These are phyloP conservation scores for Ophiorrhiza pumila DNA, from an alignment of 257 asterid species.

Conservation along the genomic window DNA sequence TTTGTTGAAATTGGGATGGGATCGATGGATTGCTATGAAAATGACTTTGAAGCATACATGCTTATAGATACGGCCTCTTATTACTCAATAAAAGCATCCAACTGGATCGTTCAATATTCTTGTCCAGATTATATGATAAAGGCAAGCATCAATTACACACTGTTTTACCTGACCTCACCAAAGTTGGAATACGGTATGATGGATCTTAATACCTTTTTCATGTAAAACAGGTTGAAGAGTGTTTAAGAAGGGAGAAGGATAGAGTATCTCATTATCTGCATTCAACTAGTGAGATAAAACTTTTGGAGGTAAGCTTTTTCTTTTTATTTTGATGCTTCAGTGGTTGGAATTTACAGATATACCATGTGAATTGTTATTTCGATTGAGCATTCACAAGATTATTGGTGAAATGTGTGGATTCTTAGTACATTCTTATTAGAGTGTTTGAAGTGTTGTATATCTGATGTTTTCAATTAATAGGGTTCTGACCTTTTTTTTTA, in stretches of 20 bases:
- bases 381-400: not conserved
- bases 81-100: conserved; percentile 60
- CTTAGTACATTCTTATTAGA: not conserved
- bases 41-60: conserved; percentile 45
- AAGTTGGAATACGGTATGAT: not conserved
- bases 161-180: not conserved
- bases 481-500: not conserved
- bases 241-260: conserved; percentile 52
- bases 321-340: not conserved
- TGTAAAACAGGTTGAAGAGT: conserved; percentile 45
- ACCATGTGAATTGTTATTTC: not conserved
- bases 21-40: conserved; percentile 33
- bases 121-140: conserved; percentile 64
- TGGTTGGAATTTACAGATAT: not conserved
- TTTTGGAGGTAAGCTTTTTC: conserved; percentile 41
- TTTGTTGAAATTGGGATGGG: conserved; percentile 51
- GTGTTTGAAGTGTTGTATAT: not conserved
- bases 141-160: conserved; percentile 23
- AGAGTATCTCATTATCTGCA: conserved; percentile 53
- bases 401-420: not conserved
- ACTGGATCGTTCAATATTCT: conserved; percentile 56
- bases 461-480: not conserved
- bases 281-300: conserved; percentile 45
- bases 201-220: conserved; percentile 2
- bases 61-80: conserved; percentile 43